phyloP scores from a whole-genome alignment of 2,329 filamentous ascomycete genomes.

The Dryadomyces sulphureus region DNA sequence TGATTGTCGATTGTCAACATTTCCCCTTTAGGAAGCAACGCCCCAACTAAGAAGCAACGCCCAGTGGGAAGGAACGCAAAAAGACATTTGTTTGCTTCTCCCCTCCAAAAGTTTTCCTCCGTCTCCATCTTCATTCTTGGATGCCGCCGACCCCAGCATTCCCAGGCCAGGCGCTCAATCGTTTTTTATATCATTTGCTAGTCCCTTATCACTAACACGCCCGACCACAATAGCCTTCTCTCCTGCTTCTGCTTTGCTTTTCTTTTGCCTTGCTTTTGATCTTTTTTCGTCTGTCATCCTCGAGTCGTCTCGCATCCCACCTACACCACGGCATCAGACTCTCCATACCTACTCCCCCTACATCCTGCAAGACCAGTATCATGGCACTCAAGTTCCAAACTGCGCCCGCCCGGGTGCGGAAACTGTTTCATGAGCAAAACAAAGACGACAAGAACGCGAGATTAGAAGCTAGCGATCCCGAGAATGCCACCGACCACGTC shows the following conservation, averaged over 20 bases:
- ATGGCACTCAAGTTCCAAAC: not conserved
- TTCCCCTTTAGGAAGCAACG: too few species aligned
- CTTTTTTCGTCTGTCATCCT: not conserved
- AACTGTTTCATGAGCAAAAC: not conserved
- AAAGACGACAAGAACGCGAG: not conserved
- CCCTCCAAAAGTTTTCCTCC: not conserved
- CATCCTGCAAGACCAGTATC: not conserved
- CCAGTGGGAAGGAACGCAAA: too few species aligned
- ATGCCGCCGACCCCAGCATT: not conserved
- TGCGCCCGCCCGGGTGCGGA: not conserved
- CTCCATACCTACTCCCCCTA: not conserved
- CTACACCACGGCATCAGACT: not conserved
- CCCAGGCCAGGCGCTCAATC: not conserved
- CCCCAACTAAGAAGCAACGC: too few species aligned
- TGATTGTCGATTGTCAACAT: too few species aligned
- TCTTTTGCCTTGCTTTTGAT: not conserved
- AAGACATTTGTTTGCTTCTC: too few species aligned
- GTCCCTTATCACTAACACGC: not conserved
- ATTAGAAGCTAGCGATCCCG: not conserved
- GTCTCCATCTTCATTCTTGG: not conserved
- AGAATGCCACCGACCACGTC: not conserved
- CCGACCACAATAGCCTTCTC: not conserved
- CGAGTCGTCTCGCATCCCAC: too few species aligned
- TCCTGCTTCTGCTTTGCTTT: not conserved
- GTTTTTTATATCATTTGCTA: conserved; percentile 1